Percentiles rank a stretch among this genome's conserved stretches.
Evolutionary conservation across 129 eudicot genomes (phyloP).

Genomic region (Solidago caesia): DNA sequence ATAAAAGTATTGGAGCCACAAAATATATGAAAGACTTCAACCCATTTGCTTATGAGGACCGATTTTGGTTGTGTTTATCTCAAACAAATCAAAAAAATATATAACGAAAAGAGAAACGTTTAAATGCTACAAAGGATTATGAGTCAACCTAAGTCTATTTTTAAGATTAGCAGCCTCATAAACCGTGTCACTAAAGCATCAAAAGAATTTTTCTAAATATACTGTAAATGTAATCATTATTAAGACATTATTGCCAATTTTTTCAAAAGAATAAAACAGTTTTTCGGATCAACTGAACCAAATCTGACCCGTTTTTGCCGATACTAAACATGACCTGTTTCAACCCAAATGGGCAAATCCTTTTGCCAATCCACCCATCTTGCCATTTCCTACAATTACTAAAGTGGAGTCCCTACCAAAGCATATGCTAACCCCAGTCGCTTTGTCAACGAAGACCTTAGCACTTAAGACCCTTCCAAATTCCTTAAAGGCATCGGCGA

Average conservation of each 20-base stretch:
- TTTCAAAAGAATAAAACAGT: no score
- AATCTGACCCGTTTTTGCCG: neutral
- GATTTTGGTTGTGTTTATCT: neutral
- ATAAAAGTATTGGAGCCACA: neutral
- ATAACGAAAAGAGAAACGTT: neutral
- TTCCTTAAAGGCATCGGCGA: slow-evolving; percentile 69
- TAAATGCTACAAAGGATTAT: neutral
- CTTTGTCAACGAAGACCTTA: slow-evolving; percentile 86
- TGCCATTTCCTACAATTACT: neutral
- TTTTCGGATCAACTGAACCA: neutral
- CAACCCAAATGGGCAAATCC: neutral
- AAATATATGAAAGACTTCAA: neutral
- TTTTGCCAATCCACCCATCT: neutral
- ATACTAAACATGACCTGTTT: neutral
- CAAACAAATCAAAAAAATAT: neutral
- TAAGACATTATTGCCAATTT: no score
- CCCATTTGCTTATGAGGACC: neutral
- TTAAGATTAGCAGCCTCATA: neutral
- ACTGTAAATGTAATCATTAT: no score
- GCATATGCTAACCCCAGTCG: slow-evolving; percentile 88
- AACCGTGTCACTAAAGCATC: neutral
- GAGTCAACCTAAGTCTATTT: neutral
- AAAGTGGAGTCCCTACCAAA: slow-evolving; percentile 52
- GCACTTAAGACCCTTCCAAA: slow-evolving; percentile 89
- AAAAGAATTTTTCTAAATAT: no score